Evolutionary conservation across 2,329 filamentous ascomycete genomes (phyloP).

Genomic region (Clathrospora elynae): DNA sequence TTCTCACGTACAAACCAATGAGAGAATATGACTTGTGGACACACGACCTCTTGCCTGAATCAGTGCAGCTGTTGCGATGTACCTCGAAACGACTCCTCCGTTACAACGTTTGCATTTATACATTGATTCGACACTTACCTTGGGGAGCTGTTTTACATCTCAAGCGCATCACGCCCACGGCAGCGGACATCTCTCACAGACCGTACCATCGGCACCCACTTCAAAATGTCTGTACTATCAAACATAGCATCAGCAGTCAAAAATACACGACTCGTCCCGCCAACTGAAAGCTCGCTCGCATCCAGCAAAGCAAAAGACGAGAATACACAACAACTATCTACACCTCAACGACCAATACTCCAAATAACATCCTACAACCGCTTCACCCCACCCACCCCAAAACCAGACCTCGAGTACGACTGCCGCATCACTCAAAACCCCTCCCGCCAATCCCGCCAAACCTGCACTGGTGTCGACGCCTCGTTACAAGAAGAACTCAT

Average conservation of each 20-base stretch:
- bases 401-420: conserved; percentile 14
- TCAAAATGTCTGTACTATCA: conserved; percentile 7
- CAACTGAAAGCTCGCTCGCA: not conserved
- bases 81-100: no score
- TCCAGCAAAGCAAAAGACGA: not conserved
- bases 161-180: no score
- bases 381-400: conserved; percentile 5
- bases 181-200: no score
- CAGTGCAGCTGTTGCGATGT: no score
- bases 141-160: no score
- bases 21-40: no score
- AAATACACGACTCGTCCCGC: conserved; percentile 7
- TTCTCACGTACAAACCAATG: no score
- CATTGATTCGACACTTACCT: no score
- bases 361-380: conserved; percentile 16
- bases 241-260: conserved; percentile 1
- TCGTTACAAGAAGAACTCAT: conserved; percentile 14
- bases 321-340: not conserved
- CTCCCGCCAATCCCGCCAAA: not conserved
- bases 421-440: conserved; percentile 14
- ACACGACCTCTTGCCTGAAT: no score
- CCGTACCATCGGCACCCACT: no score
- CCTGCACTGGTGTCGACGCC: conserved; percentile 9
- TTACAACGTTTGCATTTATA: no score
- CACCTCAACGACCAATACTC: conserved; percentile 8